phyloP scores from a whole-genome alignment of 192 early-diverging fungal species.

The Backusella parvicylindrica region DNA sequence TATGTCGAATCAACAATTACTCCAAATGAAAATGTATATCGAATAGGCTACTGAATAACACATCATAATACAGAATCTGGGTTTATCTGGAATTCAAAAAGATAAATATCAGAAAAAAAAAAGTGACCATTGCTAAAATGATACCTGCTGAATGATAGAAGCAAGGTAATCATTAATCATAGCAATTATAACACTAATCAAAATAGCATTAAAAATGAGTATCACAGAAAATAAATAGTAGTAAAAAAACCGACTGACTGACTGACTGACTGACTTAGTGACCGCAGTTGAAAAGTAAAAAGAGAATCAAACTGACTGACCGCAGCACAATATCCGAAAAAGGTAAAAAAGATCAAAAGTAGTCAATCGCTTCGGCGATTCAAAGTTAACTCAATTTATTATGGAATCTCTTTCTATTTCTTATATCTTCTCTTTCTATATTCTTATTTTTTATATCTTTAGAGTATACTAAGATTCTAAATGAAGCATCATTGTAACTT shows the following conservation, averaged over 20 bases:
- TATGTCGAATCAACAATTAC: neutral
- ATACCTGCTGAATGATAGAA: too few relatives aligned
- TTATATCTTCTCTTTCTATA: neutral
- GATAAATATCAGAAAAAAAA: neutral
- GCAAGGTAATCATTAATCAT: too few relatives aligned
- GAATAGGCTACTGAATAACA: too few relatives aligned
- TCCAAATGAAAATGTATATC: neutral
- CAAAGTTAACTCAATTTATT: neutral
- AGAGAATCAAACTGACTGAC: neutral
- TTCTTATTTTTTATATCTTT: neutral
- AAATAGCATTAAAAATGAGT: too few relatives aligned
- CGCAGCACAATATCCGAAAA: neutral
- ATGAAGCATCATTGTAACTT: conserved; percentile 4
- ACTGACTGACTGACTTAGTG: neutral
- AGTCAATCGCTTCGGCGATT: neutral
- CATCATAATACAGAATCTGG: neutral
- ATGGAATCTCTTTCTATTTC: neutral
- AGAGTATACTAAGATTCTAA: neutral
- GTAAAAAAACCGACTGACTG: too few relatives aligned
- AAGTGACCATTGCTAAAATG: neutral
- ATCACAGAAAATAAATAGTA: too few relatives aligned
- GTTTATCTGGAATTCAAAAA: neutral
- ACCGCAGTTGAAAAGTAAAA: neutral
- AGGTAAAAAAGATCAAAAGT: conserved; percentile 2
- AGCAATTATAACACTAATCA: too few relatives aligned